These are phyloP conservation scores for Microsporum ferrugineum DNA, from an alignment of 2,329 filamentous ascomycete species.

Conservation along the genomic window DNA sequence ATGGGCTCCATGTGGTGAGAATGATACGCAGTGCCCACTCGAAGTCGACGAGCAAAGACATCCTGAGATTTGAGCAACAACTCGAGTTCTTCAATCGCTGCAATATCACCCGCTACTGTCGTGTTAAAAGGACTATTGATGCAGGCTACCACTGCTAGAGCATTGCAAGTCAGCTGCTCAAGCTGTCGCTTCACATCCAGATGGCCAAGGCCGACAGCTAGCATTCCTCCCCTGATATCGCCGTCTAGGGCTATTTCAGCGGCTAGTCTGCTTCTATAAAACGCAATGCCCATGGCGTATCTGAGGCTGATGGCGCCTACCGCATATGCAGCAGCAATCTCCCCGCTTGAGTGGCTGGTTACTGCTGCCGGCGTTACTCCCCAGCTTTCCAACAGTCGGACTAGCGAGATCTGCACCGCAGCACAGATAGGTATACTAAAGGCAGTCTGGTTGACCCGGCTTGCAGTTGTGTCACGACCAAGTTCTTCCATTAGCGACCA, in stretches of 20 bases:
- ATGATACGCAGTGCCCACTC: constrained; percentile 20
- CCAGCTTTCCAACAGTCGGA: constrained; percentile 16
- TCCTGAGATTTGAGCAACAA: constrained; percentile 17
- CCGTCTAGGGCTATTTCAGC: constrained; percentile 5
- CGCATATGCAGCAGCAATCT: constrained; percentile 20
- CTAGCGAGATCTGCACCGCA: constrained; percentile 16
- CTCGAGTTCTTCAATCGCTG: constrained; percentile 17
- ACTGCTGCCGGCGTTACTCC: constrained; percentile 12
- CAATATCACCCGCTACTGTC: constrained; percentile 29
- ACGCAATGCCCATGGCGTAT: constrained; percentile 17
- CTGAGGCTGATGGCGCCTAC: constrained; percentile 11
- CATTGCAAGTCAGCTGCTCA: constrained; percentile 16
- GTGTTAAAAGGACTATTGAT: constrained; percentile 27
- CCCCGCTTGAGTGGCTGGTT: constrained; percentile 21
- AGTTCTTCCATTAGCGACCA: constrained; percentile 4
- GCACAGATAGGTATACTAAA: constrained; percentile 19
- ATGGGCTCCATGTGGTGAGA: constrained; percentile 18
- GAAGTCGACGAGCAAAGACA: constrained; percentile 16
- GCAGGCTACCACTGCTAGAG: background rate
- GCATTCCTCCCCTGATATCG: background rate
- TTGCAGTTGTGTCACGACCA: background rate
- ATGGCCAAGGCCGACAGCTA: background rate
- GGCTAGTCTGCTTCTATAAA: constrained; percentile 20
- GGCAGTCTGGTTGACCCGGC: constrained; percentile 18
- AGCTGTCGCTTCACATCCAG: background rate